These are phyloP conservation scores for Leccinum barrowsii DNA, from an alignment of 768 basidiomycete species.

Conservation along the genomic window DNA sequence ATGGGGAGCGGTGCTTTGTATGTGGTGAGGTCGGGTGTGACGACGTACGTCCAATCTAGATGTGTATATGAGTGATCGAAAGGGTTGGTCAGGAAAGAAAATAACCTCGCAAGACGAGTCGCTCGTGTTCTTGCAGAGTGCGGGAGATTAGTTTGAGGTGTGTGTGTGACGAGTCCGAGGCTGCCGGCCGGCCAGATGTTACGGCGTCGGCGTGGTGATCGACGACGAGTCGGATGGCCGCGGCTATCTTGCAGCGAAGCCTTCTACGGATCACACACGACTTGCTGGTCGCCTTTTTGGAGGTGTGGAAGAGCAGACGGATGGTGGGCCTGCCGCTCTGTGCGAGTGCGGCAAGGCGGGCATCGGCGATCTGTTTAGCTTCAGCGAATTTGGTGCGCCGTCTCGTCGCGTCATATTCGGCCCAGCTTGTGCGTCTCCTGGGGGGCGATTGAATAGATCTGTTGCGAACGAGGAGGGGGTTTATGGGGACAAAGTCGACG, in stretches of 20 bases:
- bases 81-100: background rate
- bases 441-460: background rate
- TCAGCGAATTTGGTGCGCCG: background rate
- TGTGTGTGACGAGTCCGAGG: background rate
- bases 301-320: slow-evolving; percentile 16
- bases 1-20: slow-evolving; percentile 25
- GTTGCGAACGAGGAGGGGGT: slow-evolving; percentile 14
- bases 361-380: slow-evolving; percentile 5
- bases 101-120: slow-evolving; percentile 19
- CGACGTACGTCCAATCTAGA: slow-evolving; percentile 29
- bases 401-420: background rate
- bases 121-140: background rate
- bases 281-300: slow-evolving; percentile 27
- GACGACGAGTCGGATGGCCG: slow-evolving; percentile 20
- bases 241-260: slow-evolving; percentile 18
- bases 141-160: slow-evolving; percentile 2
- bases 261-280: slow-evolving; percentile 18
- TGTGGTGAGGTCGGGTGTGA: slow-evolving; percentile 20
- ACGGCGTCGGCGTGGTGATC: slow-evolving; percentile 12
- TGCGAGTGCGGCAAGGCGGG: slow-evolving; percentile 5
- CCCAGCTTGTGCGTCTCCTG: background rate
- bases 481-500: slow-evolving; percentile 9
- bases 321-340: slow-evolving; percentile 9
- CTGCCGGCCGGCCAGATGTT: background rate
- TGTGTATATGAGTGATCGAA: background rate